Evolutionary conservation across 176 grass and related monocot genomes (phyloP), one percentile per base, ranked within the genome.

Genomic region (Tuctoria greenei): DNA sequence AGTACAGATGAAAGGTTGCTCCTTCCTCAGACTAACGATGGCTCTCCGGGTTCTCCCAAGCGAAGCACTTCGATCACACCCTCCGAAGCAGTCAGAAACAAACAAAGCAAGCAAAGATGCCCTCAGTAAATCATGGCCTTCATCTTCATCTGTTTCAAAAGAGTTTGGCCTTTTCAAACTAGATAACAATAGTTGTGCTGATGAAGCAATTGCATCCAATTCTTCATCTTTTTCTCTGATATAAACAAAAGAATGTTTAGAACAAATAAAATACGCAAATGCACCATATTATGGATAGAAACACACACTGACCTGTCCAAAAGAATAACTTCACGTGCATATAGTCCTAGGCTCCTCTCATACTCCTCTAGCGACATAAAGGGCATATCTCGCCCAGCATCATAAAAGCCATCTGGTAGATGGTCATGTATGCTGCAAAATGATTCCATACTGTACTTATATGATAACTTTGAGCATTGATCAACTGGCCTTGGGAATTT

Each of bases 21-120:
- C 90, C 65, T 95, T 99, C 24, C 68, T 92, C 58, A 90, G 81
- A 82, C 85, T 89, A 78, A 92, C 76, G 67, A 99, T 80, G 74
- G 91, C 69, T 82, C 91, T 84, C 35, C 82, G 71, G 46, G 87
- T 81, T 72, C 89, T 91, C 61, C 86, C 75, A 68, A 99, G 79
- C 70, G 85, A 99, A 71, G 40, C 85, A 58, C 80, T 88, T 82
- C 95, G 87, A 82, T 95, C 95, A 80, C 89, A 90, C 31, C 95
- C 95, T 56, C 95, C 95, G 86, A 99, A 95, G 73, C 91, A 99
- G 80, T 99, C 95, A 38, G 95, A 99, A 79, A 99, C 95, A 84
- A 99, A 99, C 64, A 99, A 88, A 65, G 95, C 88, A 60, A 99
- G 82, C 77, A 95, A 72, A 34, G 95, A 99, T 42, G 87, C 89